Evolutionary conservation across 2,329 filamentous ascomycete genomes (phyloP).

Genomic region (Fusarium palustre): DNA sequence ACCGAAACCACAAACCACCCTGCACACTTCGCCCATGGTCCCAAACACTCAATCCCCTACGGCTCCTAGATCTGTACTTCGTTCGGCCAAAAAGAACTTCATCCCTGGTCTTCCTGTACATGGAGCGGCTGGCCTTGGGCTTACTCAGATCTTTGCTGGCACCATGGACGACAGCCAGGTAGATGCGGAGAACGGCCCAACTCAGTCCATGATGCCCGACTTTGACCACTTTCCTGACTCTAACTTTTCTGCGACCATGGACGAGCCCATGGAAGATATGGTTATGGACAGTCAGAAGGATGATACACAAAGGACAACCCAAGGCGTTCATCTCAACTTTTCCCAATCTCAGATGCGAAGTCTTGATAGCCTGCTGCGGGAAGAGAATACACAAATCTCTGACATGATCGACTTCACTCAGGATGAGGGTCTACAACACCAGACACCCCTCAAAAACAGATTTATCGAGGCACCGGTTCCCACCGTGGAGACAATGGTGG

Average conservation of each 20-base stretch:
- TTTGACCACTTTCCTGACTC: constrained; percentile 68
- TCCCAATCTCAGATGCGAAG: constrained; percentile 71
- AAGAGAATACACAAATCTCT: constrained; percentile 70
- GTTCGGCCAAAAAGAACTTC: constrained; percentile 75
- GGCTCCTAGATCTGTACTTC: constrained; percentile 73
- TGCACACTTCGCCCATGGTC: constrained; percentile 57
- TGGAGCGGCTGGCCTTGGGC: constrained; percentile 73
- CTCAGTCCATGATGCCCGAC: constrained; percentile 66
- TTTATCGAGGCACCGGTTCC: constrained; percentile 74
- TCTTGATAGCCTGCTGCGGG: constrained; percentile 66
- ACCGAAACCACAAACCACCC: constrained; percentile 59
- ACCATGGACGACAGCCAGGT: constrained; percentile 79
- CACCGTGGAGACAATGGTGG: constrained; percentile 76
- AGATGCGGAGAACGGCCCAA: constrained; percentile 48
- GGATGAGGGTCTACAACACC: constrained; percentile 79
- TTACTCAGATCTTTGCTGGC: constrained; percentile 91
- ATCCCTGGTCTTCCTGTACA: constrained; percentile 75
- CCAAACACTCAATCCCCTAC: constrained; percentile 62
- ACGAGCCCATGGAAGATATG: constrained; percentile 65
- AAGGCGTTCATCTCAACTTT: constrained; percentile 66
- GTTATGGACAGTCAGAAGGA: constrained; percentile 59
- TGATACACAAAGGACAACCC: constrained; percentile 53
- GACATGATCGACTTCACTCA: constrained; percentile 82
- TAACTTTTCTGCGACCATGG: constrained; percentile 70
- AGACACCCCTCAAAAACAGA: constrained; percentile 76